These are phyloP conservation scores for Platanthera guangdongensis DNA, from an alignment of 106 monocot genomes.

Conservation along the genomic window DNA sequence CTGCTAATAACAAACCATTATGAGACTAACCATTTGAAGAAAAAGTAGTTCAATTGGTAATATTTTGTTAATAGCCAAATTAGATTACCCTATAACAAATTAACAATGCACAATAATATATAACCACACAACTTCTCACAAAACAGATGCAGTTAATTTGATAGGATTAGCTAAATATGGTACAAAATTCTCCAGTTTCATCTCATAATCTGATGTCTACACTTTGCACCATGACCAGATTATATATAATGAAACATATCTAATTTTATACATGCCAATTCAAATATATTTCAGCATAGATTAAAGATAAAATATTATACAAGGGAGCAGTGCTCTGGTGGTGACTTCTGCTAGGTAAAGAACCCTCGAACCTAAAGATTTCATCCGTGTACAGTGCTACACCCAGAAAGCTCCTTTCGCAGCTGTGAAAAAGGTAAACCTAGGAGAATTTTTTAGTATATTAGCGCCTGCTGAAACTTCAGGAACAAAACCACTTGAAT, in stretches of 20 bases:
- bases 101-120: too few relatives aligned
- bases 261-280: background rate
- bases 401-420: background rate
- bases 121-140: too few relatives aligned
- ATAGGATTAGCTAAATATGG: too few relatives aligned
- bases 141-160: too few relatives aligned
- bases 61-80: too few relatives aligned
- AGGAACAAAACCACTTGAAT: background rate
- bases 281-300: conserved; percentile 1
- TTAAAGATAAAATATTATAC: background rate
- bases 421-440: conserved; percentile 1
- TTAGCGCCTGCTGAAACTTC: background rate
- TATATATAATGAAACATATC: background rate
- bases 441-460: background rate
- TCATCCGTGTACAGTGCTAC: background rate
- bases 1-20: too few relatives aligned
- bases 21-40: too few relatives aligned
- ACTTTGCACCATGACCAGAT: background rate
- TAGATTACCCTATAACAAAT: too few relatives aligned
- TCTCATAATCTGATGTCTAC: background rate
- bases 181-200: too few relatives aligned
- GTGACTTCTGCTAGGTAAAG: background rate
- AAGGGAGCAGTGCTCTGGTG: background rate
- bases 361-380: background rate
- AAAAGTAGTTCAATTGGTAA: too few relatives aligned